Conservation (phyloP, 2,329 filamentous ascomycete species). For the Thielaviopsis musarum region DNA sequence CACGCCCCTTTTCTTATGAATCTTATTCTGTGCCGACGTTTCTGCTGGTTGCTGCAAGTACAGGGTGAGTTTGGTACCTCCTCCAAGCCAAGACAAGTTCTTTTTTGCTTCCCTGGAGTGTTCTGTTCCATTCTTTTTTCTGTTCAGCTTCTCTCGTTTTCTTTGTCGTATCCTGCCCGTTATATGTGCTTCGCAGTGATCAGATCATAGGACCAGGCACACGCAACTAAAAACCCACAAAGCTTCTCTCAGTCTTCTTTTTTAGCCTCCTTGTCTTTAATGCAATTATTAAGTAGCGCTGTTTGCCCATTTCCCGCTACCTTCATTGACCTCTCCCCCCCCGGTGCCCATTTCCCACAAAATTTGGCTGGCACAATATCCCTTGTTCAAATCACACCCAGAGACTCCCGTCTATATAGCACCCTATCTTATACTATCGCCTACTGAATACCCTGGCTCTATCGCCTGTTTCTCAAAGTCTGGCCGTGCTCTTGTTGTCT, state of each 20-base stretch:
- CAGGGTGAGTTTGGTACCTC: background rate
- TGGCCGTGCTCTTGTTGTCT: background rate
- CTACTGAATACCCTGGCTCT: background rate
- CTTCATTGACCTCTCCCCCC: background rate
- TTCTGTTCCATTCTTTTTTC: background rate
- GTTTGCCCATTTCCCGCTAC: background rate
- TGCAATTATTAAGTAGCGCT: background rate
- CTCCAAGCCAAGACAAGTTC: background rate
- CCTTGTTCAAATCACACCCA: conserved; percentile 1
- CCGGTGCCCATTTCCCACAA: background rate
- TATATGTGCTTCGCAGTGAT: background rate
- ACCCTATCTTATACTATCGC: background rate
- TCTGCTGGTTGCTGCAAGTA: background rate
- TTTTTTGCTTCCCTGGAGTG: background rate
- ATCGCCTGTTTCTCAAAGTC: background rate
- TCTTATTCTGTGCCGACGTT: background rate
- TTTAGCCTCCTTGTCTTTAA: background rate
- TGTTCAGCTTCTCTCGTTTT: background rate
- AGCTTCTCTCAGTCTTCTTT: background rate
- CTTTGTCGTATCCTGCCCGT: background rate
- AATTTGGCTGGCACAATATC: background rate
- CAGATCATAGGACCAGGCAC: background rate
- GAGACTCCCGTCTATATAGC: background rate
- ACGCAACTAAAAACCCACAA: background rate
- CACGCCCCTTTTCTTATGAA: background rate